phyloP scores from a whole-genome alignment of 2,329 filamentous ascomycete genomes.

The Coniochaeta sp. region DNA sequence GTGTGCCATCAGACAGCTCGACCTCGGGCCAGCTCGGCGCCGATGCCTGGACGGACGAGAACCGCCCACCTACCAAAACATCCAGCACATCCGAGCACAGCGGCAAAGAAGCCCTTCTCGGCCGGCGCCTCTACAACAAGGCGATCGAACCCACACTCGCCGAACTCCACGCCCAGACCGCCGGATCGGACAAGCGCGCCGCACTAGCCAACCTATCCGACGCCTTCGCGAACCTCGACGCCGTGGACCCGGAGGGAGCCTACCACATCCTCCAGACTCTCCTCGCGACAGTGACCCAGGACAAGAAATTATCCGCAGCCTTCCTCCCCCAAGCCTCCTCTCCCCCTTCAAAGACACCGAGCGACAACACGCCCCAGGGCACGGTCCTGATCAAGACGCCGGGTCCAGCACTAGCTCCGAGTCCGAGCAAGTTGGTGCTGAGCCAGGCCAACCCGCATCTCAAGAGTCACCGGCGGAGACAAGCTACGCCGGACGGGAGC shows the following conservation, averaged over 20 bases:
- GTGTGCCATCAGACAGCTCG: conserved; percentile 66
- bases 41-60: conserved; percentile 47
- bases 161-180: conserved; percentile 78
- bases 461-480: conserved; percentile 59
- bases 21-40: conserved; percentile 31
- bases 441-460: conserved; percentile 80
- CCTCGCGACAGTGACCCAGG: conserved; percentile 63
- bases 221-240: conserved; percentile 77
- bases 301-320: conserved; percentile 53
- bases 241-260: conserved; percentile 82
- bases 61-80: conserved; percentile 43
- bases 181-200: conserved; percentile 61
- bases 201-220: conserved; percentile 77
- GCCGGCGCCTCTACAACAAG: conserved; percentile 72
- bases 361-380: conserved; percentile 40
- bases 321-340: conserved; percentile 20
- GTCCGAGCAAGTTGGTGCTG: conserved; percentile 61
- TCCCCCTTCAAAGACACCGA: conserved; percentile 18
- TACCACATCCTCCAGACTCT: conserved; percentile 77
- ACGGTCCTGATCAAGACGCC: conserved; percentile 51
- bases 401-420: conserved; percentile 29
- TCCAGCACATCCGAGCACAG: conserved; percentile 40
- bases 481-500: not conserved
- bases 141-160: conserved; percentile 76
- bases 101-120: conserved; percentile 72